Percentiles rank a stretch among this genome's conserved stretches.
Evolutionary conservation across 805 yeast genomes (phyloP).

Genomic region (Ogataea zsoltii): DNA sequence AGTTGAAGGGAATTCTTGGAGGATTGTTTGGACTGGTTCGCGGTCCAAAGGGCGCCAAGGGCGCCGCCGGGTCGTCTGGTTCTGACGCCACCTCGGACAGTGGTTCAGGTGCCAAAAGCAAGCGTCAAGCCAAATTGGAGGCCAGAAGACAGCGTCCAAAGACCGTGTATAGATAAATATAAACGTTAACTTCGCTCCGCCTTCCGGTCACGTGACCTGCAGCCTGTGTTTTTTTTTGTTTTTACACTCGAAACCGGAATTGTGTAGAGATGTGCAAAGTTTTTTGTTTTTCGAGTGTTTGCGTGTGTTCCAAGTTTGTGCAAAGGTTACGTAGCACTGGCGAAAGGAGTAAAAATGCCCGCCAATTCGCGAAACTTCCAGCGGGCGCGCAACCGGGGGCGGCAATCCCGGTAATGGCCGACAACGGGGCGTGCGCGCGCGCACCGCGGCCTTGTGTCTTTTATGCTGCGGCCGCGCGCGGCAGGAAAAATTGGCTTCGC

Average conservation of each 20-base stretch:
- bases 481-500: conserved; percentile 6
- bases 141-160: conserved; percentile 17
- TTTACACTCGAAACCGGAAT: too few species aligned
- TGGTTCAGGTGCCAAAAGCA: not conserved
- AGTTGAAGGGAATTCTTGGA: conserved; percentile 41
- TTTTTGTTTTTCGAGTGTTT: not conserved
- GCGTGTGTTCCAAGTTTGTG: not conserved
- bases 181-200: too few species aligned
- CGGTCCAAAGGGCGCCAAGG: conserved; percentile 14
- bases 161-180: conserved; percentile 12
- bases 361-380: conserved; percentile 12
- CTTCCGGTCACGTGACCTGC: conserved; percentile 1
- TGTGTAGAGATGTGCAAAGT: conserved; percentile 7
- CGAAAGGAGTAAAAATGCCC: conserved; percentile 6
- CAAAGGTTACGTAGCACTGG: conserved; percentile 4
- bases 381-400: conserved; percentile 8
- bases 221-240: too few species aligned
- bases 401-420: conserved; percentile 2
- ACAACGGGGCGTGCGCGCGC: not conserved
- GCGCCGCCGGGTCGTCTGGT: conserved; percentile 5
- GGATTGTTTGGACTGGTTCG: conserved; percentile 24
- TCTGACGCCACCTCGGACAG: not conserved
- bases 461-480: conserved; percentile 2
- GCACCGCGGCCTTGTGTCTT: too few species aligned
- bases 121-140: conserved; percentile 8